Conservation (phyloP, 2,329 filamentous ascomycete species). For the Aspergillus sp. region DNA sequence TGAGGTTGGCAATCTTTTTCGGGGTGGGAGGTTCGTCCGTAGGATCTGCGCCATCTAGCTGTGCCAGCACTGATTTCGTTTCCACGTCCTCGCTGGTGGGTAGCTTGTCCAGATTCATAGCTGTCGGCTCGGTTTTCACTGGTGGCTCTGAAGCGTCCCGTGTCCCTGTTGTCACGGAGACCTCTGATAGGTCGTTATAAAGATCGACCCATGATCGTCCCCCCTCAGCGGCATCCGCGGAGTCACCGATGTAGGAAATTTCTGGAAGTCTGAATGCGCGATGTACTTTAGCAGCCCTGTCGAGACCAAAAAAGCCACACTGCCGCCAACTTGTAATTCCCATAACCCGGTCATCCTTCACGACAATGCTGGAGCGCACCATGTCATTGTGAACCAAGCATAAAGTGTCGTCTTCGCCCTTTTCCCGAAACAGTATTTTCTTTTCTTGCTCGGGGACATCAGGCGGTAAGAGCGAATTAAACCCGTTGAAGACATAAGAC, state of each 20-base stretch:
- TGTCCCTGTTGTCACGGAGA: constrained; percentile 7
- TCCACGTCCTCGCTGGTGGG: constrained; percentile 21
- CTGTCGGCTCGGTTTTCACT: constrained; percentile 30
- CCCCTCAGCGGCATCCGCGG: constrained; percentile 10
- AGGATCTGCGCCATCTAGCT: constrained; percentile 17
- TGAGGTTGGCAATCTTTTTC: constrained; percentile 34
- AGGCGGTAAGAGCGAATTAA: constrained; percentile 22
- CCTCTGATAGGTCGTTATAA: constrained; percentile 21
- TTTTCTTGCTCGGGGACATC: constrained; percentile 19
- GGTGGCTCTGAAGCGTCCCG: constrained; percentile 14
- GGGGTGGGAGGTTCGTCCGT: constrained; percentile 28
- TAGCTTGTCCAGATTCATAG: constrained; percentile 21
- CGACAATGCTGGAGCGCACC: constrained; percentile 29
- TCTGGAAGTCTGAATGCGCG: constrained; percentile 21
- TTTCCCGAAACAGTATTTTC: constrained; percentile 27
- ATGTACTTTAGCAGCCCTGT: constrained; percentile 28
- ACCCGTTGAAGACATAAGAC: constrained; percentile 26
- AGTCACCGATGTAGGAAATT: constrained; percentile 6
- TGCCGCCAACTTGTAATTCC: constrained; percentile 34
- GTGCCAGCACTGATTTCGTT: constrained; percentile 14
- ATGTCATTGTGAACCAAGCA: constrained; percentile 32
- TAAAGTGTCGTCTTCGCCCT: constrained; percentile 17
- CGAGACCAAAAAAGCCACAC: constrained; percentile 32
- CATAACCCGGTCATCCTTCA: constrained; percentile 29
- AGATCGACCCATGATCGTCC: constrained; percentile 27